Evolutionary conservation across 2,329 filamentous ascomycete genomes (phyloP).

Genomic region (Fusarium vanettenii): DNA sequence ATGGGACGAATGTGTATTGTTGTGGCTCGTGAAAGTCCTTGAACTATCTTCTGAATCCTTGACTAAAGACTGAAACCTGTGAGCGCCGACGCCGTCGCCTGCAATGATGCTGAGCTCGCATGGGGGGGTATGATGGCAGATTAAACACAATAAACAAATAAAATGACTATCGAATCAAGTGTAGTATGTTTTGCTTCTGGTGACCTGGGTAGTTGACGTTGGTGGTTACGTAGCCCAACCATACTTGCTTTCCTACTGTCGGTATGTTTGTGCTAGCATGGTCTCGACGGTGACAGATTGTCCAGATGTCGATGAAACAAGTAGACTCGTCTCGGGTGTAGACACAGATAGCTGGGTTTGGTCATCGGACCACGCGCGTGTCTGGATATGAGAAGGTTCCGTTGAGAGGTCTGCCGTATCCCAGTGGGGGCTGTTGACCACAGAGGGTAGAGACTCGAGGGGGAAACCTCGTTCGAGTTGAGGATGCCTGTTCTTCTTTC

Average conservation of each 20-base stretch:
- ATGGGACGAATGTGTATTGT: not conserved
- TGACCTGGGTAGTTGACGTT: not conserved
- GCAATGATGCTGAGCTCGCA: conserved; percentile 21
- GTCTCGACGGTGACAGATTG: conserved; percentile 42
- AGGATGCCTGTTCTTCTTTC: conserved; percentile 11
- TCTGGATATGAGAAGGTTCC: conserved; percentile 33
- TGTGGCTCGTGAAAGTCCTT: conserved; percentile 13
- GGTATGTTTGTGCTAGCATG: conserved; percentile 40
- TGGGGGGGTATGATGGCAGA: not conserved
- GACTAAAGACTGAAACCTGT: conserved; percentile 1
- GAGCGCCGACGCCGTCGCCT: conserved; percentile 32
- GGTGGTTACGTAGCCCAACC: conserved; percentile 22
- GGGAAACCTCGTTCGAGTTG: conserved; percentile 11
- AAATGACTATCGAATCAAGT: conserved; percentile 1
- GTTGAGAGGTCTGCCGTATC: conserved; percentile 1
- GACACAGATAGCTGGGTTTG: conserved; percentile 3
- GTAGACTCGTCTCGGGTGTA: conserved; percentile 12
- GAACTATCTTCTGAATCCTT: conserved; percentile 7
- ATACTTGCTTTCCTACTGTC: conserved; percentile 35
- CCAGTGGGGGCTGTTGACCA: conserved; percentile 21
- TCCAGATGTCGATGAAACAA: conserved; percentile 14
- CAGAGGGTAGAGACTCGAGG: conserved; percentile 27
- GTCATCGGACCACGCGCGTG: conserved; percentile 46
- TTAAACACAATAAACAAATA: conserved; percentile 8
- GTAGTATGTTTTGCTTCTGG: no score